phyloP scores from a whole-genome alignment of 163 green algal species.

The Trebouxia gelatinosa region DNA sequence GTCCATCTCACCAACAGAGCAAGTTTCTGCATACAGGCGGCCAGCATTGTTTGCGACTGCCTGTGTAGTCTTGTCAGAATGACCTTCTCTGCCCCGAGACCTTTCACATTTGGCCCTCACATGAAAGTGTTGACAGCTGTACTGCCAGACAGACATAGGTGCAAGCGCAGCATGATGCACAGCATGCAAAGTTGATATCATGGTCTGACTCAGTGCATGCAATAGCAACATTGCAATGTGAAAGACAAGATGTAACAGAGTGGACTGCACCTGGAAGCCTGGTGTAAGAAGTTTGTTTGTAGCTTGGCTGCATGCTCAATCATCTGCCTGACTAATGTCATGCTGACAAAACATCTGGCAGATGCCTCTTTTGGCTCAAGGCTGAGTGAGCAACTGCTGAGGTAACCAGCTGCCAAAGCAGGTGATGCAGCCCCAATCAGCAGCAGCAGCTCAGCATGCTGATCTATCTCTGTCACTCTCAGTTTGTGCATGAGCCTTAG shows the following conservation, averaged over 20 bases:
- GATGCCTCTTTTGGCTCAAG: neutral
- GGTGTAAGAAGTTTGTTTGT: neutral
- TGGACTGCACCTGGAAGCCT: too few relatives aligned
- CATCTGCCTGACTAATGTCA: neutral
- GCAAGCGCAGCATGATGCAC: neutral
- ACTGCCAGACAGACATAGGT: neutral
- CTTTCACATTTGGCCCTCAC: too few relatives aligned
- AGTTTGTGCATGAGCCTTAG: constrained; percentile 4
- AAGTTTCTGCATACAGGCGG: too few relatives aligned
- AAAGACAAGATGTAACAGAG: too few relatives aligned
- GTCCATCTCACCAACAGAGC: too few relatives aligned
- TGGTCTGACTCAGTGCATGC: neutral
- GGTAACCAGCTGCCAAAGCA: constrained; percentile 9
- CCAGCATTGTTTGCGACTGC: too few relatives aligned
- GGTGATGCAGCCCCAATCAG: neutral
- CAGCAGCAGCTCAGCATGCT: constrained; percentile 12
- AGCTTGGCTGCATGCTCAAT: neutral
- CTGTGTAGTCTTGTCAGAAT: too few relatives aligned
- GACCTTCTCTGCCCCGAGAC: too few relatives aligned
- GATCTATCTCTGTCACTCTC: neutral
- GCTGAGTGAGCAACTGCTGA: neutral
- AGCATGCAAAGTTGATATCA: neutral
- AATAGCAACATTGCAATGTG: neutral
- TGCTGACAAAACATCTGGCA: neutral
- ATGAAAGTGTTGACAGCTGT: too few relatives aligned